Evolutionary conservation across 257 asterid species (phyloP).

Genomic region (Gynochthodes officinalis): DNA sequence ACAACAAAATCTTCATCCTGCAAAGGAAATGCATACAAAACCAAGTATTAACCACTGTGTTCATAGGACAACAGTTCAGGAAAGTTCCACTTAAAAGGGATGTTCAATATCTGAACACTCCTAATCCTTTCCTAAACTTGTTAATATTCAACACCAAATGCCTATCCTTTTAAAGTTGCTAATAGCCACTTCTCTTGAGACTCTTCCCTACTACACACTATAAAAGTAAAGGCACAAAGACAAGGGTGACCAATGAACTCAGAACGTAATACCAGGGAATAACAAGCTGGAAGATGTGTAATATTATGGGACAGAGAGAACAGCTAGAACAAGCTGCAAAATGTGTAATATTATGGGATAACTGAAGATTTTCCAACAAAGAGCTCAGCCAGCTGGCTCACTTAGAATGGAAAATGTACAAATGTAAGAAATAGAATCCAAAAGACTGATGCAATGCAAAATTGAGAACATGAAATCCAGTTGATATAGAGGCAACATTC

Average conservation of each 20-base stretch:
- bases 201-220: background rate
- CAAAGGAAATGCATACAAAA: background rate
- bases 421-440: background rate
- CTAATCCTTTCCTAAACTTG: background rate
- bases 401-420: background rate
- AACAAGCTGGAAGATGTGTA: background rate
- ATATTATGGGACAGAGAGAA: no score
- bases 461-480: background rate
- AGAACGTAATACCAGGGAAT: background rate
- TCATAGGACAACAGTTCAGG: background rate
- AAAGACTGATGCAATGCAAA: background rate
- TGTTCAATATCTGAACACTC: background rate
- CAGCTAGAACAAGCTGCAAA: background rate
- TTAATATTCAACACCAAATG: background rate
- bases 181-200: background rate
- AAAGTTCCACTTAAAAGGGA: background rate
- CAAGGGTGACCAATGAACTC: background rate
- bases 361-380: no score
- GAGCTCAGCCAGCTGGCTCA: background rate
- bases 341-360: no score
- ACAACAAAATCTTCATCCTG: slow-evolving; percentile 86
- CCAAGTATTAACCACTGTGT: background rate
- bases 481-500: background rate
- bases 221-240: background rate
- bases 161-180: background rate